phyloP scores from a whole-genome alignment of 805 yeast species.

The Saturnispora quitensis region DNA sequence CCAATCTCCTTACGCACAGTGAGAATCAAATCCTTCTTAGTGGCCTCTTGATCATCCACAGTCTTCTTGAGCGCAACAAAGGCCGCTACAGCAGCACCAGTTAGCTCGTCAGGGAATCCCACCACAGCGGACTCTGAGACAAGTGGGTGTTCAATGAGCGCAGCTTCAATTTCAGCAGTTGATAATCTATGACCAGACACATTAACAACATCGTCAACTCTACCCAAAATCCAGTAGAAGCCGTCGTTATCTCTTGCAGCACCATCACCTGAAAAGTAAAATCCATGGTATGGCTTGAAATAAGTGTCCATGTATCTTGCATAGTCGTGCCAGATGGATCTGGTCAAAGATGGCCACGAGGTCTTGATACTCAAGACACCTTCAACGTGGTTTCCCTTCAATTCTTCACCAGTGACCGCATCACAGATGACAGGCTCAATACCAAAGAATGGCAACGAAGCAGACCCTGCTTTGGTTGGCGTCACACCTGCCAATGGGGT shows the following conservation, averaged over 20 bases:
- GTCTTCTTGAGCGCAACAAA: slow-evolving; percentile 61
- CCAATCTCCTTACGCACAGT: slow-evolving; percentile 76
- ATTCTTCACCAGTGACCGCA: slow-evolving; percentile 64
- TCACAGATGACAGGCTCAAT: slow-evolving; percentile 65
- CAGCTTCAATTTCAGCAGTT: slow-evolving; percentile 85
- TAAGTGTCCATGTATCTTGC: slow-evolving; percentile 72
- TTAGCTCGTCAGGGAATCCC: slow-evolving; percentile 73
- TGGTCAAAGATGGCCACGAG: slow-evolving; percentile 82
- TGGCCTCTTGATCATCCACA: slow-evolving; percentile 38
- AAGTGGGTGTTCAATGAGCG: slow-evolving; percentile 58
- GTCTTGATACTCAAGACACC: slow-evolving; percentile 68
- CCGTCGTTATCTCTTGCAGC: slow-evolving; percentile 83
- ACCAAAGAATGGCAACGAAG: slow-evolving; percentile 79
- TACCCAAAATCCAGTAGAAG: slow-evolving; percentile 75
- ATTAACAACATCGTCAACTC: slow-evolving; percentile 85
- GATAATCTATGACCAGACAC: slow-evolving; percentile 82
- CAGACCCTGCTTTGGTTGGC: slow-evolving; percentile 80
- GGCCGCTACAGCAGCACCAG: slow-evolving; percentile 83
- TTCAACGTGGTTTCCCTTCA: slow-evolving; percentile 61
- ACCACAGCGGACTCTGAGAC: slow-evolving; percentile 80
- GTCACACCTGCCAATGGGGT: slow-evolving; percentile 70
- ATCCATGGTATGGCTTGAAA: slow-evolving; percentile 71
- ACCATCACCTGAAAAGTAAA: slow-evolving; percentile 84
- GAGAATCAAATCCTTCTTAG: slow-evolving; percentile 54
- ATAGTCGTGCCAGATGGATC: slow-evolving; percentile 74